Conservation (phyloP, 495 filamentous ascomycete species). For the Trichoderma parareesei region DNA sequence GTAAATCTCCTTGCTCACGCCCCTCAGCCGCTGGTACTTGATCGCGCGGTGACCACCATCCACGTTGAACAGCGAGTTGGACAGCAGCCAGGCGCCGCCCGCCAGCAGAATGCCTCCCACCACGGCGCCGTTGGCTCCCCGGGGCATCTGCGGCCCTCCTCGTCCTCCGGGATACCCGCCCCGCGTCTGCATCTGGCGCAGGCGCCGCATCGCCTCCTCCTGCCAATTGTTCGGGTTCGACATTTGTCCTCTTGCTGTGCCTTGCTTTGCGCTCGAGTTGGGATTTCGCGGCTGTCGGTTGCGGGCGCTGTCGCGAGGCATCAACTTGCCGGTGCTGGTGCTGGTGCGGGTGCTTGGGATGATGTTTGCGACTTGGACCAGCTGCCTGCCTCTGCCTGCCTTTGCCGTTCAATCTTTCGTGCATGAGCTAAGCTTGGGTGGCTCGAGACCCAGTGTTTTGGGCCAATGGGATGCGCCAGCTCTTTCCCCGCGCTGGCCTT, state of each 20-base stretch:
- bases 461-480: background rate
- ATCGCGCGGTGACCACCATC: conserved; percentile 98
- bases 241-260: conserved; percentile 1
- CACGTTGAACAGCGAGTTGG: conserved; percentile 95
- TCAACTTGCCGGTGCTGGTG: background rate
- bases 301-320: background rate
- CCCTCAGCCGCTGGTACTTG: conserved; percentile 90
- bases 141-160: conserved; percentile 25
- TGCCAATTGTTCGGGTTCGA: conserved; percentile 11
- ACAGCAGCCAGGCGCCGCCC: conserved; percentile 55
- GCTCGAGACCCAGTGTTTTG: background rate
- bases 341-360: background rate
- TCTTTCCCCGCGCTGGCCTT: conserved; percentile 2
- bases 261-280: background rate
- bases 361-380: background rate
- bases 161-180: conserved; percentile 29
- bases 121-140: conserved; percentile 24
- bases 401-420: too few species aligned
- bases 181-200: conserved; percentile 11
- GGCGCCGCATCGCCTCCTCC: conserved; percentile 12
- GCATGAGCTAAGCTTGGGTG: background rate
- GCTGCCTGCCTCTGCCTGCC: background rate
- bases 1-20: conserved; percentile 96
- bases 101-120: conserved; percentile 46
- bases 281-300: background rate